Evolutionary conservation across 169 alveolate species (phyloP), one percentile per base, ranked within the genome.

Genomic region (Amoebophrya sp.): DNA sequence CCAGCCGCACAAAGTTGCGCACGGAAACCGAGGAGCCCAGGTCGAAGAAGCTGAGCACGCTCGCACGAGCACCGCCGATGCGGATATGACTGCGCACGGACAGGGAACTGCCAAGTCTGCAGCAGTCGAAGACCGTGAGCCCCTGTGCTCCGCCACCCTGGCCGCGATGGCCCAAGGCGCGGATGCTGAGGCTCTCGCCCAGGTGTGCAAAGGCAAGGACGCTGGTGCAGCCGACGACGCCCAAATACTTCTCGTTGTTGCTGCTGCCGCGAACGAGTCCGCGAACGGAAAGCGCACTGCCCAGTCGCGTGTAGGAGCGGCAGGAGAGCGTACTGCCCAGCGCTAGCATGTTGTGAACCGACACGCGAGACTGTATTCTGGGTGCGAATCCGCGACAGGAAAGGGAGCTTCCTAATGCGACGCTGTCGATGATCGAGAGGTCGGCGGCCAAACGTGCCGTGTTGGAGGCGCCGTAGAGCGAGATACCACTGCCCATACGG

Each of bases 21-120:
- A 40, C 90, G 47, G 90, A 89, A 38, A 89, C 90, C 24, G 41
- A 33, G n/a, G n/a, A n/a, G n/a, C n/a, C n/a, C n/a, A n/a, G n/a
- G n/a, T n/a, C n/a, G n/a, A n/a, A n/a, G n/a, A n/a, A n/a, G n/a
- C n/a, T n/a, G n/a, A n/a, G n/a, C n/a, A n/a, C n/a, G n/a, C n/a
- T n/a, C n/a, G n/a, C n/a, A n/a, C n/a, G n/a, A n/a, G n/a, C n/a
- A n/a, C n/a, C n/a, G n/a, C 90, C 40, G 90, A 89, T 1, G 18
- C 65, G 65, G 65, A 47, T 18, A 18, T 6, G 6, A 47, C 65
- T 47, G 65, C 65, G 65, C 29, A 47, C 65, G 65, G 65, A 47
- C 6, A 47, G 65, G 29, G 65, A 47, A 18, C 65, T 47, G 65
- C 65, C 65, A 6, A 47, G 6, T 12, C 29, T 18, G 29, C 18